These are phyloP conservation scores for Zygosaccharomyces gambellarensis DNA, from an alignment of 805 yeast genomes.

Conservation along the genomic window DNA sequence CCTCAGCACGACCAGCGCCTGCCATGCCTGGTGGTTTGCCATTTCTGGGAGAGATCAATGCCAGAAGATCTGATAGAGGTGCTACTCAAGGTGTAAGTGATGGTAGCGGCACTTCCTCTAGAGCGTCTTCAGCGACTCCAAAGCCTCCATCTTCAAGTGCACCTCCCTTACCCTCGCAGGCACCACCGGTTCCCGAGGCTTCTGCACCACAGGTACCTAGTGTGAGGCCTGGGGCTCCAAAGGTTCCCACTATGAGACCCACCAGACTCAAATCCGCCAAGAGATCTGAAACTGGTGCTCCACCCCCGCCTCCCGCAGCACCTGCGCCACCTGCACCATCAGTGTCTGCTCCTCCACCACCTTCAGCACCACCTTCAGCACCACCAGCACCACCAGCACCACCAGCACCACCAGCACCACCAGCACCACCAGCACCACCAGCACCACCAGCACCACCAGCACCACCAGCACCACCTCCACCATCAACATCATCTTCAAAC, in stretches of 20 bases:
- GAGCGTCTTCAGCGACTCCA: constrained; percentile 18
- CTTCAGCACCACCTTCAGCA: constrained; percentile 15
- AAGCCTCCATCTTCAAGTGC: constrained; percentile 13
- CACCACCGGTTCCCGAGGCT: constrained; percentile 20
- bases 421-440: constrained; percentile 12
- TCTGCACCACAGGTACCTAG: constrained; percentile 23
- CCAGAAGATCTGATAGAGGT: constrained; percentile 44
- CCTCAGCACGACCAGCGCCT: constrained; percentile 9
- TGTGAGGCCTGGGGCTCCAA: constrained; percentile 9
- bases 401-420: constrained; percentile 20
- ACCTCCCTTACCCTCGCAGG: constrained; percentile 19
- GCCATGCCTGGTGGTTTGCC: constrained; percentile 40
- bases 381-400: constrained; percentile 21
- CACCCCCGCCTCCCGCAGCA: constrained; percentile 22
- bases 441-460: constrained; percentile 21
- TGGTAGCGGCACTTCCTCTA: constrained; percentile 2
- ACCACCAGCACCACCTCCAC: constrained; percentile 20
- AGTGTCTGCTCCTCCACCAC: constrained; percentile 6
- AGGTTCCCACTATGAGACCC: constrained; percentile 7
- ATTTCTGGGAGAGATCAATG: constrained; percentile 49
- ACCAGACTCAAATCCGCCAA: constrained; percentile 9
- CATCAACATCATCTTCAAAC: constrained; percentile 18
- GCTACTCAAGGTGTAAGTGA: constrained; percentile 34
- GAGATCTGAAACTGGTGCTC: constrained; percentile 14
- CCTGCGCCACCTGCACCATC: constrained; percentile 15